Evolutionary conservation across 2,329 filamentous ascomycete genomes (phyloP), one percentile per base, ranked within the genome.

Genomic region (Penicillium decumbens): DNA sequence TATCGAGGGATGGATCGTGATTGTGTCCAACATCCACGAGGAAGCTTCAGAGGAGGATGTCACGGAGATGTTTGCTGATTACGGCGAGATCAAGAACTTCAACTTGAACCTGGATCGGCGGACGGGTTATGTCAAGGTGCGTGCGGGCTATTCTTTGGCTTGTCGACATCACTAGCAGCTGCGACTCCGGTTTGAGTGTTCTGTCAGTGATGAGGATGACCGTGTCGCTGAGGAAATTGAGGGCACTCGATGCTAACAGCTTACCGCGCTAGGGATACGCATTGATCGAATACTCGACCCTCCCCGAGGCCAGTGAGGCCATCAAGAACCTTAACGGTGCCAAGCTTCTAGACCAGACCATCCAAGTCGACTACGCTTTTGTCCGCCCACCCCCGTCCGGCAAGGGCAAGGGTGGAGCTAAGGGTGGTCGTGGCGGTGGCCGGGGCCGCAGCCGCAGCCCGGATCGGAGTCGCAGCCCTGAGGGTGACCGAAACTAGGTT

Each of bases 11-110:
- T 85, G 82, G 82, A 85, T 85, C 65, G 75, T 85, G 53, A 77
- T 84, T n/a, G 81, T 77, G 47, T 83, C 81, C n/a, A 85, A 85
- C 57, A 80, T 85, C 30, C 82, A 85, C 59, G 82, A 85, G 63
- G 82, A 85, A 64, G 80, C 82, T 8, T 80, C 76, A n/a, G 82
- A 85, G 65, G 82, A 85, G 67, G 82, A 85, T 55, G 68, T 85
- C 24, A 80, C 80, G 46, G 82, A 85, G 58, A 67, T 84, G 60
- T 85, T 85, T 64, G 81, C 80, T 51, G 82, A 85, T 53, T 82
- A 80, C 58, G 82, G 82, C 48, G 80, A 84, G 62, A 83, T 85
- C 62, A 84, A 84, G 75, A 85, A 85, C 62, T 68, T 84, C 61
- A 82, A 82, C 63, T 69, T 85, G 72, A 85, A 85, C 62, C 66